Evolutionary conservation across 495 filamentous ascomycete species (phyloP), one percentile per base, ranked within the genome.

Genomic region (Penicillium coprophilum): DNA sequence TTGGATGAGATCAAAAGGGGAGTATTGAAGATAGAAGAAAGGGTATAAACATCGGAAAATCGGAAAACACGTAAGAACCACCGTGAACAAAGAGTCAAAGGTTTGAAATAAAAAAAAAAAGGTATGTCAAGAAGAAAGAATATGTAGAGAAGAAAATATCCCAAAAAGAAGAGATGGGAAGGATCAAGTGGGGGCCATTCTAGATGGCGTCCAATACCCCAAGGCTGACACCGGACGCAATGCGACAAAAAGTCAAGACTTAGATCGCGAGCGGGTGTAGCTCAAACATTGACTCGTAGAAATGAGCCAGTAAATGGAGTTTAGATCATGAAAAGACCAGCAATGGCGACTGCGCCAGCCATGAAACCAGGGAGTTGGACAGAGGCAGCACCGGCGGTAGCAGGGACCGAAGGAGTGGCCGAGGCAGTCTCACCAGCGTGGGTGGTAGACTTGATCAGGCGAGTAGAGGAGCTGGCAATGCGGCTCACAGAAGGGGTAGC

Each of bases 281-380:
- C 54, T 56, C 55, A 21, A 28, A 30, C 7, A 48, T 38, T 28
- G 21, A 43, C 46, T n/a, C 30, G 31, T 10, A 27, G 21, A 41
- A 52, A 48, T 34, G 31, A 21, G n/a, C 17, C 17, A 43, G 8
- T 3, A 12, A 19, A 28, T 30, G 36, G 11, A 11, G 19, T 50
- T 71, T 75, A 82, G 28, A 78, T 67, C 65, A 80, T 57, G 46
- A 74, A 52, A 40, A 80, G 50, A 34, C 75, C 76, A 38, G 76
- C 79, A 50, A 73, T 67, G 43, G 73, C 77, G 50, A 76, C 53
- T 7, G 71, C 67, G 66, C 71, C 78, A 24, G 69, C 61, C 40
- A 75, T 55, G 6, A 63, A 60, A 43, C 71, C 72, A 17, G 70
- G 64, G 36, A 70, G 23, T 58, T 77, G 67, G 51, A 63, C 58